Conservation (phyloP, 2,329 filamentous ascomycete species). For the Nannizziopsis barbatae region DNA sequence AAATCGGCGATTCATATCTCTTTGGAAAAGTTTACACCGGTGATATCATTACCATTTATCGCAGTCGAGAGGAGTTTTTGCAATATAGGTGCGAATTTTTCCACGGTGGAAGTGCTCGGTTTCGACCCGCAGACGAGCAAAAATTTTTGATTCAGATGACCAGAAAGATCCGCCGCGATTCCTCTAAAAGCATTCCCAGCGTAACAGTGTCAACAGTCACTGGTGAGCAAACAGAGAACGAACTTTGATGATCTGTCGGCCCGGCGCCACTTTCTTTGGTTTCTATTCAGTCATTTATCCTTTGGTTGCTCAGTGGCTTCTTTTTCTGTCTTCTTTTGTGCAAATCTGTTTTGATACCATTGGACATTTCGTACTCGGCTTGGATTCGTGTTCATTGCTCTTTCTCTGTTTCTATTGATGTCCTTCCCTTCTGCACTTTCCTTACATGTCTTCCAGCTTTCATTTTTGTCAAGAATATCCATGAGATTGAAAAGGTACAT, state of each 20-base stretch:
- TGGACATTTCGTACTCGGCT: too few relatives aligned
- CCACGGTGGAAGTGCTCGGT: conserved; percentile 34
- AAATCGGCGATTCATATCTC: conserved; percentile 39
- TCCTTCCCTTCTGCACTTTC: too few relatives aligned
- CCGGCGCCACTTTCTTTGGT: too few relatives aligned
- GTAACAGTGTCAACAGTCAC: conserved; percentile 4
- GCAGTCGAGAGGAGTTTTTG: conserved; percentile 34
- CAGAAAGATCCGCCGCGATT: conserved; percentile 21
- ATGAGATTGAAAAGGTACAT: too few relatives aligned
- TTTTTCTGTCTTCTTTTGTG: too few relatives aligned
- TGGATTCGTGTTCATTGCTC: too few relatives aligned
- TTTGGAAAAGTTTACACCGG: conserved; percentile 63
- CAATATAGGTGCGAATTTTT: conserved; percentile 38
- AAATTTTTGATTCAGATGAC: conserved; percentile 33
- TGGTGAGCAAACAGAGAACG: conserved; percentile 1
- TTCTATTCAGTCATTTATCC: too few relatives aligned
- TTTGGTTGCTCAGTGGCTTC: too few relatives aligned
- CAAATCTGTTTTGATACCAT: too few relatives aligned
- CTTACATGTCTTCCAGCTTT: too few relatives aligned
- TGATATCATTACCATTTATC: conserved; percentile 65
- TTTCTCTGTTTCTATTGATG: too few relatives aligned
- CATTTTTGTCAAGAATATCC: too few relatives aligned
- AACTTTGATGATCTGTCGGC: not conserved
- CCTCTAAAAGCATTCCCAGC: not conserved
- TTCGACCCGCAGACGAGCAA: conserved; percentile 32